phyloP scores from a whole-genome alignment of 495 filamentous ascomycete species.

The Penicillium bialowiezense region DNA sequence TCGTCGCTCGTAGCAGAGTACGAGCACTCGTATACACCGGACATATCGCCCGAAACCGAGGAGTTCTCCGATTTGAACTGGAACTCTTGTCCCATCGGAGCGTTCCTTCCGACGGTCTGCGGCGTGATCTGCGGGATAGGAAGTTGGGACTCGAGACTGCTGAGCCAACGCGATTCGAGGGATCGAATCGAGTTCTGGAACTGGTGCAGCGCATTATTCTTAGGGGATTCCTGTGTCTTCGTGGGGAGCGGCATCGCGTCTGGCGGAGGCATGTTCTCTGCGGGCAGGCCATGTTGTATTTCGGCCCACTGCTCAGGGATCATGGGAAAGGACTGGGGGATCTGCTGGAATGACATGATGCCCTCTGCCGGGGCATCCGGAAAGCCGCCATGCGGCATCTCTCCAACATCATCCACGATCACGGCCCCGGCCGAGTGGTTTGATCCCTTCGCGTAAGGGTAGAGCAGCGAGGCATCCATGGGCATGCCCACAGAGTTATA shows the following conservation, averaged over 20 bases:
- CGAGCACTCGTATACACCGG: conserved; percentile 35
- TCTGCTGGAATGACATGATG: conserved; percentile 34
- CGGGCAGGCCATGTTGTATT: conserved; percentile 12
- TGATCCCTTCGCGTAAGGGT: conserved; percentile 36
- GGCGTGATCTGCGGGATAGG: conserved; percentile 32
- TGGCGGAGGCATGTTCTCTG: conserved; percentile 21
- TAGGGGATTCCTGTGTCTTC: conserved; percentile 22
- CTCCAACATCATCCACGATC: conserved; percentile 42
- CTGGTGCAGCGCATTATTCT: conserved; percentile 19
- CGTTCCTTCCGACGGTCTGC: conserved; percentile 20
- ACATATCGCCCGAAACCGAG: conserved; percentile 37
- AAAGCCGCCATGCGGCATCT: conserved; percentile 33
- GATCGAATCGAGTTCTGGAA: conserved; percentile 32
- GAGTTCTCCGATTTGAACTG: conserved; percentile 44
- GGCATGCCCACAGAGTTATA: conserved; percentile 39
- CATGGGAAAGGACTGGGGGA: conserved; percentile 34
- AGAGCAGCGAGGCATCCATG: conserved; percentile 37
- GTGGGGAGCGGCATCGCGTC: conserved; percentile 21
- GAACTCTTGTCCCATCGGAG: conserved; percentile 26
- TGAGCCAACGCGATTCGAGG: conserved; percentile 39
- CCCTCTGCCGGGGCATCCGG: conserved; percentile 31
- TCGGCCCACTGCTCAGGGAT: conserved; percentile 34
- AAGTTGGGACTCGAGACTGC: conserved; percentile 35
- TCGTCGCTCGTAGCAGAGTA: conserved; percentile 40
- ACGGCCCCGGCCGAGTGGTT: conserved; percentile 29